These are phyloP conservation scores for Forsythia suspensa DNA, from an alignment of 257 asterid species.

Conservation along the genomic window DNA sequence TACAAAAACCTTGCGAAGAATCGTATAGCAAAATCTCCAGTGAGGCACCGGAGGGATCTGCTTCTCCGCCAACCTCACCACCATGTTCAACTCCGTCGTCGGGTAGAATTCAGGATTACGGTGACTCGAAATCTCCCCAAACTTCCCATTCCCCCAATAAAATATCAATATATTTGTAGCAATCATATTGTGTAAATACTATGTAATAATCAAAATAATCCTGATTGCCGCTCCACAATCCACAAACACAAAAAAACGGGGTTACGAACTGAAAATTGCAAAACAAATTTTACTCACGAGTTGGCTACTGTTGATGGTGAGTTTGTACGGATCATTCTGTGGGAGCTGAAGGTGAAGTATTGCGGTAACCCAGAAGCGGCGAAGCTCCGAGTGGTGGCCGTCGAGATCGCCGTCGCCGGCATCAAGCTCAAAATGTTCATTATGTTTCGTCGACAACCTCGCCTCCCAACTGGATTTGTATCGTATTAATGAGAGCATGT, in stretches of 20 bases:
- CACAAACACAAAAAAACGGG: no score
- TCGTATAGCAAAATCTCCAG: constrained; percentile 86
- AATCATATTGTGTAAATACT: no score
- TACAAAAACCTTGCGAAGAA: constrained; percentile 88
- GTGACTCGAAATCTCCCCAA: constrained; percentile 35
- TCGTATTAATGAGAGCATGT: neutral
- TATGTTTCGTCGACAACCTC: no score
- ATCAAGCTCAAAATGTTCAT: constrained; percentile 30
- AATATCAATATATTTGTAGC: no score
- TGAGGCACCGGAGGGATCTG: constrained; percentile 88
- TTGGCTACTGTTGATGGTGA: neutral
- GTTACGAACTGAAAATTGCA: neutral
- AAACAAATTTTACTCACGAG: neutral
- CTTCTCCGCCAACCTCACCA: constrained; percentile 65
- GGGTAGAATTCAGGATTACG: constrained; percentile 39
- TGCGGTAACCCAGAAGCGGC: neutral
- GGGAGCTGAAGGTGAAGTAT: neutral
- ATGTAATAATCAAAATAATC: neutral
- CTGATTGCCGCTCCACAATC: no score
- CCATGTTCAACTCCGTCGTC: constrained; percentile 52
- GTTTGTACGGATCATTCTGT: neutral
- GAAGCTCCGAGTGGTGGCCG: neutral
- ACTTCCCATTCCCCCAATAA: constrained; percentile 25
- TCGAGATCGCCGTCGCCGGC: constrained; percentile 37
- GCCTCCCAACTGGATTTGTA: neutral